Conservation (phyloP, 108 stramenopile species). For the Chaetoceros muelleri region DNA sequence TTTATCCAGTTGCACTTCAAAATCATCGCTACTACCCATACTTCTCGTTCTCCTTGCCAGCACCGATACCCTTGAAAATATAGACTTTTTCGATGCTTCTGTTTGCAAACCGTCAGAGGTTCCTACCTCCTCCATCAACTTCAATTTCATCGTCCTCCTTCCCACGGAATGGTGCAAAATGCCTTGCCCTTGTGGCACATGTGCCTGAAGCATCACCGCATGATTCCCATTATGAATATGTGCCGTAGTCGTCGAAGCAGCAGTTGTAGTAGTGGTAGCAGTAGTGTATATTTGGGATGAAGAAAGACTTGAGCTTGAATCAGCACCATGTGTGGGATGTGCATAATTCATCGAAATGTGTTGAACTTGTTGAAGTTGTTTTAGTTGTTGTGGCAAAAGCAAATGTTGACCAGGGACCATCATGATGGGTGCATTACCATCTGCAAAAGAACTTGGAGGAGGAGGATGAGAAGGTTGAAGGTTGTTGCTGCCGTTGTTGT, state of each 20-base stretch:
- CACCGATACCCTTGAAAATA: background rate
- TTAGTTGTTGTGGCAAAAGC: background rate
- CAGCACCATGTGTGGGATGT: background rate
- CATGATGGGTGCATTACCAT: background rate
- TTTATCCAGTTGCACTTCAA: background rate
- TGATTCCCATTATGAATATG: background rate
- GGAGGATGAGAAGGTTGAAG: no score
- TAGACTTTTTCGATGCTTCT: background rate
- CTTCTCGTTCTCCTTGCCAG: background rate
- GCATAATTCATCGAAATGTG: background rate
- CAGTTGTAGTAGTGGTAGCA: no score
- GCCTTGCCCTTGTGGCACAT: background rate
- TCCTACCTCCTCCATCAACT: background rate
- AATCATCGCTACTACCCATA: background rate
- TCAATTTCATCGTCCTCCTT: background rate
- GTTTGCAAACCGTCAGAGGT: background rate
- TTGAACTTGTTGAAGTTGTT: background rate
- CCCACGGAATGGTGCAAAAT: background rate
- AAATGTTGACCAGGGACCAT: background rate
- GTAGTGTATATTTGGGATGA: no score
- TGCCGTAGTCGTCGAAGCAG: background rate
- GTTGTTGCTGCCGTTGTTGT: no score
- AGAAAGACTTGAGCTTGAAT: no score
- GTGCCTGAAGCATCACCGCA: background rate
- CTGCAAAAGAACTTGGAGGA: no score